A percentile compares a stretch with the other conserved stretches of the same genome.
phyloP scores from a whole-genome alignment of 2,329 filamentous ascomycete genomes.

The Diaporthe sp. region DNA sequence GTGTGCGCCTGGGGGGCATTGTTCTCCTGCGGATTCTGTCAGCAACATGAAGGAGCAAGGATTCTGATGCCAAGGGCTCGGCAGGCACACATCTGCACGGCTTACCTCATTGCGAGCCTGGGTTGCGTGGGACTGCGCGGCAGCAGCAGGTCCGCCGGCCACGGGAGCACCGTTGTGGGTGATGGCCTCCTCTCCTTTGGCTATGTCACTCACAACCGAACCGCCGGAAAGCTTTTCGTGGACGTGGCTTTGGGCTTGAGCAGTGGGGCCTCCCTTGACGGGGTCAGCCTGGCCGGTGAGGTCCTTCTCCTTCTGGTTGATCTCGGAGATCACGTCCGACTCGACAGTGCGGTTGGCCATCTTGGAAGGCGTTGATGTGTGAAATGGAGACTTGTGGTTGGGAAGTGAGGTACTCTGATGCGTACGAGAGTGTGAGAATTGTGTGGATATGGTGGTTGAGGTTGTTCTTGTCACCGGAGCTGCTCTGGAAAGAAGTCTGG shows the following conservation, averaged over 20 bases:
- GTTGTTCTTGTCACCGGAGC: background rate
- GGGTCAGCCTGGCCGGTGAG: constrained; percentile 52
- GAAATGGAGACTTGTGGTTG: constrained; percentile 16
- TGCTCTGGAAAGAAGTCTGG: background rate
- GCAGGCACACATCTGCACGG: background rate
- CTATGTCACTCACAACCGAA: constrained; percentile 53
- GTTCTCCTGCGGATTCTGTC: background rate
- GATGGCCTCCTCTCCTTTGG: constrained; percentile 53
- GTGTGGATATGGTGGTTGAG: background rate
- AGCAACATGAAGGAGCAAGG: background rate
- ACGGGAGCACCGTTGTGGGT: constrained; percentile 48
- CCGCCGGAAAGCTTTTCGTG: constrained; percentile 45
- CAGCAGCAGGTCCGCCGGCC: constrained; percentile 51
- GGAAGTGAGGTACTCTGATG: background rate
- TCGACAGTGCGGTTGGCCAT: constrained; percentile 41
- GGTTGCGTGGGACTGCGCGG: constrained; percentile 48
- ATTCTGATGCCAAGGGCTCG: background rate
- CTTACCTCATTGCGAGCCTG: constrained; percentile 2
- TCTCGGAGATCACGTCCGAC: constrained; percentile 52
- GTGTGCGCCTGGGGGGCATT: constrained; percentile 34
- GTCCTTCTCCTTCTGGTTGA: constrained; percentile 54
- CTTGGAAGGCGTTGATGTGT: constrained; percentile 32
- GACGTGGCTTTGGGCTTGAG: constrained; percentile 53
- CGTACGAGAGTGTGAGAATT: background rate
- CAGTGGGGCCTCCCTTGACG: constrained; percentile 52